These are phyloP conservation scores for Seiridium cupressi DNA, from an alignment of 2,329 filamentous ascomycete genomes.

Conservation along the genomic window DNA sequence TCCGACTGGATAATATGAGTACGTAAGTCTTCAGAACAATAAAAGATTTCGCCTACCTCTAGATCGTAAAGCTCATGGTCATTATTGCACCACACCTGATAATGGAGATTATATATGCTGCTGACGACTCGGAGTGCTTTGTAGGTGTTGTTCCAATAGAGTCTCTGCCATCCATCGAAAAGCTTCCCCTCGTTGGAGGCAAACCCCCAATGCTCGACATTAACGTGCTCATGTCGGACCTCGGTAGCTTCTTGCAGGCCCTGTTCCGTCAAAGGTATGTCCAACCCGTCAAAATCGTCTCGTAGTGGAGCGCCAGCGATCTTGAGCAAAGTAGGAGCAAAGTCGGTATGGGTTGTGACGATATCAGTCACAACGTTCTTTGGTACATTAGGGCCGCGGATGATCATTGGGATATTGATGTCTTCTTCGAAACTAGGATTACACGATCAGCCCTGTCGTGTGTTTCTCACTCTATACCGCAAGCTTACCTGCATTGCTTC, in stretches of 20 bases:
- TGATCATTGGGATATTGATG: conserved; percentile 55
- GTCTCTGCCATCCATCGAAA: conserved; percentile 21
- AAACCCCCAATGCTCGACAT: conserved; percentile 45
- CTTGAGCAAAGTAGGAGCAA: conserved; percentile 59
- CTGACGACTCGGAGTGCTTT: conserved; percentile 49
- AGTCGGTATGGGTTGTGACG: conserved; percentile 61
- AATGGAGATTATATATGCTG: conserved; percentile 46
- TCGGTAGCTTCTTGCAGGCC: conserved; percentile 12
- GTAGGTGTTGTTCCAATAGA: conserved; percentile 48
- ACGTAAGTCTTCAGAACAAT: not conserved
- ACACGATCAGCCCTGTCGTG: conserved; percentile 31
- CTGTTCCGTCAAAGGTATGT: conserved; percentile 35
- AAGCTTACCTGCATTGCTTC: conserved; percentile 43
- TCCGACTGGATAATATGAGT: conserved; percentile 14
- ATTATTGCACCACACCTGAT: conserved; percentile 51
- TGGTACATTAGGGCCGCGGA: conserved; percentile 53
- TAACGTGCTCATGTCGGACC: conserved; percentile 43
- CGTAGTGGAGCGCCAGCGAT: conserved; percentile 39
- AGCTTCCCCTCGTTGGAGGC: conserved; percentile 29
- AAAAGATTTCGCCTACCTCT: conserved; percentile 34
- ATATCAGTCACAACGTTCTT: conserved; percentile 35
- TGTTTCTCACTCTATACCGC: no score
- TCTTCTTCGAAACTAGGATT: conserved; percentile 54
- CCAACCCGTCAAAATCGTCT: conserved; percentile 54
- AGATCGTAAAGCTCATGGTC: conserved; percentile 57